Evolutionary conservation across 495 filamentous ascomycete genomes (phyloP).

Genomic region (Podospora conica): DNA sequence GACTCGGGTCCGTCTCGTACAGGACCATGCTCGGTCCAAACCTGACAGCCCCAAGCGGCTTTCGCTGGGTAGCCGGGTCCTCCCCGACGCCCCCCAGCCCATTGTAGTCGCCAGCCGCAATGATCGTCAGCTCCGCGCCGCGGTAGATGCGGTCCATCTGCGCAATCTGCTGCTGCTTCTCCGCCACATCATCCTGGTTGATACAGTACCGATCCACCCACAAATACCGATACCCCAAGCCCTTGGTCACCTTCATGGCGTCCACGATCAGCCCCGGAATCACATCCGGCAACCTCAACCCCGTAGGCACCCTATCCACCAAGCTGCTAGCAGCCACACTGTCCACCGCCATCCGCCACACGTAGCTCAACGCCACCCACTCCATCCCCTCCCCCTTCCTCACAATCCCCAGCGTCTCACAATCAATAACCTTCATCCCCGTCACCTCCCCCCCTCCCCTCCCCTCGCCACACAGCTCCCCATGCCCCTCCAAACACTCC

Average conservation of each 20-base stretch:
- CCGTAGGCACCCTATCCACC: not conserved
- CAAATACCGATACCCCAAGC: conserved; percentile 5
- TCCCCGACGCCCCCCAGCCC: not conserved
- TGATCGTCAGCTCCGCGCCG: conserved; percentile 22
- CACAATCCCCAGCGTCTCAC: not conserved
- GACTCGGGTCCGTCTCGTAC: conserved; percentile 10
- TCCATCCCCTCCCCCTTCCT: not conserved
- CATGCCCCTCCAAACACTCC: not conserved
- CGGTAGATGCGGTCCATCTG: conserved; percentile 7
- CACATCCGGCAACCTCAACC: not conserved
- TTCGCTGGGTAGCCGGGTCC: not conserved
- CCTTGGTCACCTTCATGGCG: not conserved
- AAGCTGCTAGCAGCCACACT: not conserved
- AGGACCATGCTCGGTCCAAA: not conserved
- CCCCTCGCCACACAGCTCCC: not conserved
- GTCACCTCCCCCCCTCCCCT: not conserved
- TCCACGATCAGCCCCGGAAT: not conserved
- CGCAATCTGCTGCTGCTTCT: conserved; percentile 5
- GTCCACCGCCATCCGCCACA: not conserved
- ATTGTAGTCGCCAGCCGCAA: conserved; percentile 9
- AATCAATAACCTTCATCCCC: not conserved
- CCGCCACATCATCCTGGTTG: not conserved
- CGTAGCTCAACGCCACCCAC: not conserved
- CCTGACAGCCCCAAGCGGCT: not conserved
- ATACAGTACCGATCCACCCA: conserved; percentile 16